Evolutionary conservation across 345 rosid genomes (phyloP).

Genomic region (Turnera subulata): DNA sequence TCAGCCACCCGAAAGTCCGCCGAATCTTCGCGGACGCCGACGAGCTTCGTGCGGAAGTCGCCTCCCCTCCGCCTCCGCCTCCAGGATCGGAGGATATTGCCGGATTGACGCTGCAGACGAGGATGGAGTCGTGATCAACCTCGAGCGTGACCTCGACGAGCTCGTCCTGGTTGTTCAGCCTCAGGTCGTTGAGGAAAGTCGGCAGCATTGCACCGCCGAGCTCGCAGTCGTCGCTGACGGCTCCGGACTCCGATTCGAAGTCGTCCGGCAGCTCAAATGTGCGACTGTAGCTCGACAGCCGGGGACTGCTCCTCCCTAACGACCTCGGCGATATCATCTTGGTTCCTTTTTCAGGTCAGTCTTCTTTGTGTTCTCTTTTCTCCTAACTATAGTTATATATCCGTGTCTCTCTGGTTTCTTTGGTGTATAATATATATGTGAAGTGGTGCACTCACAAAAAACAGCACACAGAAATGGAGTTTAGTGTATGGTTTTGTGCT

Average conservation of each 20-base stretch:
- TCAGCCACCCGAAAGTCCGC: conserved; percentile 50
- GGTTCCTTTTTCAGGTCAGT: not conserved
- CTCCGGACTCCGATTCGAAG: conserved; percentile 9
- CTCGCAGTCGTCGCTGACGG: conserved; percentile 22
- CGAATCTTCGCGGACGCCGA: conserved; percentile 62
- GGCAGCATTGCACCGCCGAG: conserved; percentile 86
- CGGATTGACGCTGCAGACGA: conserved; percentile 60
- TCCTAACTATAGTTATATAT: no score
- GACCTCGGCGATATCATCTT: conserved; percentile 35
- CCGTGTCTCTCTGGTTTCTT: no score
- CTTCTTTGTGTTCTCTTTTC: not conserved
- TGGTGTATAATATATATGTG: no score
- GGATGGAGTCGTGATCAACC: conserved; percentile 59
- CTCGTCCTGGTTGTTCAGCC: conserved; percentile 40
- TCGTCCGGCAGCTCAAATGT: conserved; percentile 50
- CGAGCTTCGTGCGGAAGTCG: conserved; percentile 40
- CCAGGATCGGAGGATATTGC: conserved; percentile 1
- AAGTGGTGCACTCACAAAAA: not conserved
- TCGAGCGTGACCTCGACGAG: conserved; percentile 79
- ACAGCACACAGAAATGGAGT: no score
- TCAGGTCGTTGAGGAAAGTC: conserved; percentile 57
- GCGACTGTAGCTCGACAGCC: conserved; percentile 45
- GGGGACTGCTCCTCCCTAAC: conserved; percentile 43
- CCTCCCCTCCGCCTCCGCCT: not conserved
- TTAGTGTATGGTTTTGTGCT: not conserved